Base-by-base conservation (phyloP, 2,329 filamentous ascomycete genomes). In the Sporothrix phasma region DNA sequence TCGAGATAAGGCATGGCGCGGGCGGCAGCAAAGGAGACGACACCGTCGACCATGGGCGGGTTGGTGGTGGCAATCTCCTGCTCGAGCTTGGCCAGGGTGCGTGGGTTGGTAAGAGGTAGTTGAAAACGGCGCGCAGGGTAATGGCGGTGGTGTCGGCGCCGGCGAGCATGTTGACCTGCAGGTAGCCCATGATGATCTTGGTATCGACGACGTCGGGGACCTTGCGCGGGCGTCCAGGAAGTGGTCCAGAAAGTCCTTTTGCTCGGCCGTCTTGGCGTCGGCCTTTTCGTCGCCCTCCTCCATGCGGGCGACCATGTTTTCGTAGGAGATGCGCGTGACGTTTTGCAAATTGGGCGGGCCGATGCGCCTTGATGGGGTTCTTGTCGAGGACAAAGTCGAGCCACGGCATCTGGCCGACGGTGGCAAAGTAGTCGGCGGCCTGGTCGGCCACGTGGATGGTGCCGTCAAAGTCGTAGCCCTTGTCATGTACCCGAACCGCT, bases 1-100 rank as follows among this genome's bases (percentile, higher is more conserved):
- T 79, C 75, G 3, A 83, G 72, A 64, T 80, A 82, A 0, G 75
- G 74, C 11, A 81, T 71, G 7, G 69, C 68, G n/a, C 73, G 72
- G 0, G 49, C 49, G 15, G 62, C 63, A 31, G 19, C 22, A 24
- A 24, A 63, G 2, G 51, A 43, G 19, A 62, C 47, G 8, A 65
- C 47, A 8, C 47, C 47, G 7, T 56, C 22, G n/a, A 22, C 22
- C 1, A 15, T 19, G 7, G 43, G 69, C 15, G 34, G 47, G 26
- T 53, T 2, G 47, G 47, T 29, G 6, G 11, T 17, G 1, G n/a
- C 26, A 3, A 53, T 19, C 11, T 53, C 47, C 17, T 19, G 5
- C 13, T 53, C 47, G 47, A 53, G 47, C 1, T 17, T 0, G 17
- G 26, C 15, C 3, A 53, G 26, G 1, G 47, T 34, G 17, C 5